Evolutionary conservation across 2,329 filamentous ascomycete genomes (phyloP).

Genomic region (Colletotrichum echinochloae): DNA sequence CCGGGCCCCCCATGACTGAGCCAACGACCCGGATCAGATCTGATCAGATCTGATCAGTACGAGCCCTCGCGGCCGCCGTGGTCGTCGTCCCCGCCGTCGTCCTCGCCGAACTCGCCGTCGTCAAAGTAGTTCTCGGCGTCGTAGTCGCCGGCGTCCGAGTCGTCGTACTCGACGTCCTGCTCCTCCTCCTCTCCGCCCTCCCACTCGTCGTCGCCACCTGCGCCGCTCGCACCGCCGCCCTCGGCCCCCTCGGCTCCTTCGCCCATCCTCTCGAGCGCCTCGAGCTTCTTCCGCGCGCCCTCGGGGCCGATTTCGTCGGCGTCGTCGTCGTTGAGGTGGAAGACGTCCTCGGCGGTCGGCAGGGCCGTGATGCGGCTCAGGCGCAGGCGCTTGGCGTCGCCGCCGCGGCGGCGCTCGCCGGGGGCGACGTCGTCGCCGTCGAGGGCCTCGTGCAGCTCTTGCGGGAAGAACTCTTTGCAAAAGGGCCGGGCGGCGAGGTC

Average conservation of each 20-base stretch:
- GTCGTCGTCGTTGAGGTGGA: constrained; percentile 52
- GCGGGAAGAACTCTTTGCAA: constrained; percentile 65
- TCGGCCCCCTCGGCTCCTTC: constrained; percentile 56
- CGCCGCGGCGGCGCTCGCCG: constrained; percentile 42
- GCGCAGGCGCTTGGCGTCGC: constrained; percentile 59
- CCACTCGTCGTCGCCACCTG: constrained; percentile 53
- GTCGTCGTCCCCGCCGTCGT: constrained; percentile 65
- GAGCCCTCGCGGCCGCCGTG: constrained; percentile 48
- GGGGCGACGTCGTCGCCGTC: constrained; percentile 57
- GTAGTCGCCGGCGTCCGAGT: constrained; percentile 71
- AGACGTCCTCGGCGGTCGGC: constrained; percentile 64
- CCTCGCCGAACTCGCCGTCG: constrained; percentile 66
- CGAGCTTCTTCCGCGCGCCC: constrained; percentile 54
- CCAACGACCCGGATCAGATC: too few relatives aligned
- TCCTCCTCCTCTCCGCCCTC: constrained; percentile 62
- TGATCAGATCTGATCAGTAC: too few relatives aligned
- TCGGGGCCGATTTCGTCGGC: constrained; percentile 46
- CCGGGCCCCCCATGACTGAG: too few relatives aligned
- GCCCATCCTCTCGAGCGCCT: constrained; percentile 59
- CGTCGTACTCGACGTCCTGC: constrained; percentile 65
- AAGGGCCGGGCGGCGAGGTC: constrained; percentile 65
- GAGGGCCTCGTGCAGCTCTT: constrained; percentile 66
- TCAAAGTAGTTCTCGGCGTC: constrained; percentile 72
- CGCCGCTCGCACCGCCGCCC: constrained; percentile 52
- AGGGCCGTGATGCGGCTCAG: constrained; percentile 61